Percentiles rank a stretch among this genome's conserved stretches.
Evolutionary conservation across 2,329 filamentous ascomycete species (phyloP).

Genomic region (Aspergillus carbonarius): DNA sequence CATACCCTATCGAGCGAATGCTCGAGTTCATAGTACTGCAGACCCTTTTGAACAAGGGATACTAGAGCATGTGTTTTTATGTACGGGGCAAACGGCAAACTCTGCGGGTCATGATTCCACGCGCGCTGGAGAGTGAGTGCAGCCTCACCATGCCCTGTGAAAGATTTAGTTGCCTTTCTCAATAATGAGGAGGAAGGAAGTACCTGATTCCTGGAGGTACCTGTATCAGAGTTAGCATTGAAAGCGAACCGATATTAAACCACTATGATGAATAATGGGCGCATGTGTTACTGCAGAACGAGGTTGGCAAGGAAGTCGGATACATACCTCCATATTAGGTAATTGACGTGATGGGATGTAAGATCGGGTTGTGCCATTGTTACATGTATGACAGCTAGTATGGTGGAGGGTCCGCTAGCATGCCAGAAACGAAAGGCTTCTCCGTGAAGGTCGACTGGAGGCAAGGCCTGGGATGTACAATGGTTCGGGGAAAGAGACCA

Average conservation of each 20-base stretch:
- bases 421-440: constrained; percentile 28
- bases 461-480: constrained; percentile 7
- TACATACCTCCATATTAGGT: constrained; percentile 65
- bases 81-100: constrained; percentile 59
- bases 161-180: not conserved
- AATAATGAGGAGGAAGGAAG: constrained; percentile 23
- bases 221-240: constrained; percentile 31
- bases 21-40: constrained; percentile 55
- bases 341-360: constrained; percentile 63
- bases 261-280: constrained; percentile 13
- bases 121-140: constrained; percentile 61
- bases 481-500: not conserved
- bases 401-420: constrained; percentile 27
- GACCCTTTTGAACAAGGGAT: constrained; percentile 62
- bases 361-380: constrained; percentile 46
- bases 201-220: constrained; percentile 58
- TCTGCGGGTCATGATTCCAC: constrained; percentile 63
- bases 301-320: not conserved
- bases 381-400: constrained; percentile 43
- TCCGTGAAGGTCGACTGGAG: constrained; percentile 14
- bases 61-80: constrained; percentile 61
- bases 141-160: constrained; percentile 57
- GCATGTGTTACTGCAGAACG: constrained; percentile 2
- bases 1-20: constrained; percentile 50
- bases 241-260: constrained; percentile 1